These are phyloP conservation scores for Beauveria asiatica DNA, from an alignment of 2,329 filamentous ascomycete species.

Conservation along the genomic window DNA sequence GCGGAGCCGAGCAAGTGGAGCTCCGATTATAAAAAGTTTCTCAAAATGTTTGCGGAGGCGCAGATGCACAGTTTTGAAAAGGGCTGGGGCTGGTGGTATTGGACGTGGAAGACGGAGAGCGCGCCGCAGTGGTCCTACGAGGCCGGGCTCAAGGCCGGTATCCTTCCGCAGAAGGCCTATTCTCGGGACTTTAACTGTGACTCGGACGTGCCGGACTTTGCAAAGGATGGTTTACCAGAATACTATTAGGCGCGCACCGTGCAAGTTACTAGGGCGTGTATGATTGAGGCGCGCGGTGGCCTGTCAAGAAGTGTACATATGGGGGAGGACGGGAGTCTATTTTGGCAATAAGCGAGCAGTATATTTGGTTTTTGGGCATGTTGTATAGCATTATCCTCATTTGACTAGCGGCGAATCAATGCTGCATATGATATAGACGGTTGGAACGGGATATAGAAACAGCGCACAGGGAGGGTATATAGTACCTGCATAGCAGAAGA, in stretches of 20 bases:
- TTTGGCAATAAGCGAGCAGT: background rate
- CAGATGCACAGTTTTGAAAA: constrained; percentile 94
- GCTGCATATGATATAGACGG: constrained; percentile 4
- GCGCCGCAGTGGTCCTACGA: constrained; percentile 90
- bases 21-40: constrained; percentile 70
- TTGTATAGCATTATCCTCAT: background rate
- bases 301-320: constrained; percentile 4
- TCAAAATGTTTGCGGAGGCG: constrained; percentile 85
- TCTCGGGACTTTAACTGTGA: constrained; percentile 62
- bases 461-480: background rate
- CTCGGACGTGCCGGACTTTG: constrained; percentile 45
- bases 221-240: constrained; percentile 37
- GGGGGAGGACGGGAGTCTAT: background rate
- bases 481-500: background rate
- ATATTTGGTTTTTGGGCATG: background rate
- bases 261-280: background rate
- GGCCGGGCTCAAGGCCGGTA: constrained; percentile 65
- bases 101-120: constrained; percentile 91
- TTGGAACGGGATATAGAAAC: background rate
- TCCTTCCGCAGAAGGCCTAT: constrained; percentile 70
- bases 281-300: background rate
- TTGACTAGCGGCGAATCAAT: background rate
- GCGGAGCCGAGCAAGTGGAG: constrained; percentile 61
- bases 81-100: constrained; percentile 98
- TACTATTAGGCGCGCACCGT: constrained; percentile 27